Base-by-base conservation (phyloP, 2,329 filamentous ascomycete genomes). In the Neonectria coccinea region DNA sequence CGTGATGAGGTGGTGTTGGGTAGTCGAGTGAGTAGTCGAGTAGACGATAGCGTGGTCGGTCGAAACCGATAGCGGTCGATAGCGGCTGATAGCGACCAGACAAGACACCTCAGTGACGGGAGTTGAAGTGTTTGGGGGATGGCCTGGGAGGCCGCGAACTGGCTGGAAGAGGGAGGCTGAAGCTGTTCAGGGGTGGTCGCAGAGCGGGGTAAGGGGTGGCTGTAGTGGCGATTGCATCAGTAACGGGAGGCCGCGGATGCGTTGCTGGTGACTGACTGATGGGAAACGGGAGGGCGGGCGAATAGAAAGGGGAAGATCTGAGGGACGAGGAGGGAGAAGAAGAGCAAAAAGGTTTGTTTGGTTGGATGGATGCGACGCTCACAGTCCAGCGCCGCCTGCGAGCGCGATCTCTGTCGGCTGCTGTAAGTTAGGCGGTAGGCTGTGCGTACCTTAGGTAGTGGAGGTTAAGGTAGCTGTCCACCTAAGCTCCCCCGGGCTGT, bases 161-260 rank as follows among this genome's bases (percentile, higher is more conserved):
- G 56, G 52, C 33, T 18, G 25, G 25, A 22, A 25, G 45, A 59
- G 51, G 51, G 47, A 65, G 66, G 60, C 64, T 68, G 62, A 57
- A 55, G 64, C 53, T 62, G 42, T 36, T 57, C 41, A 55, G 70
- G 68, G 45, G 71, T 73, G 66, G 59, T 66, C 29, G 47, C 33
- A 70, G 66, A 67, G 71, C 68, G 71, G 71, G 71, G 71, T 67
- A 73, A 64, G 71, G 71, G 55, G 71, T 74, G 71, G 48, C 36
- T 52, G 50, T 73, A 73, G 70, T 54, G 64, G 44, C 52, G 45
- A 73, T 71, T 65, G 67, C 62, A 73, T 64, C 65, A 62, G 66
- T 51, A 20, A 51, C 22, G 45, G 39, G 31, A 36, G 31, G 39
- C 48, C 22, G 51, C 33, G 31, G 31, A 10, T 54, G 39, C 14